These are phyloP conservation scores for Lachancea fermentati DNA, from an alignment of 805 yeast species.

Conservation along the genomic window DNA sequence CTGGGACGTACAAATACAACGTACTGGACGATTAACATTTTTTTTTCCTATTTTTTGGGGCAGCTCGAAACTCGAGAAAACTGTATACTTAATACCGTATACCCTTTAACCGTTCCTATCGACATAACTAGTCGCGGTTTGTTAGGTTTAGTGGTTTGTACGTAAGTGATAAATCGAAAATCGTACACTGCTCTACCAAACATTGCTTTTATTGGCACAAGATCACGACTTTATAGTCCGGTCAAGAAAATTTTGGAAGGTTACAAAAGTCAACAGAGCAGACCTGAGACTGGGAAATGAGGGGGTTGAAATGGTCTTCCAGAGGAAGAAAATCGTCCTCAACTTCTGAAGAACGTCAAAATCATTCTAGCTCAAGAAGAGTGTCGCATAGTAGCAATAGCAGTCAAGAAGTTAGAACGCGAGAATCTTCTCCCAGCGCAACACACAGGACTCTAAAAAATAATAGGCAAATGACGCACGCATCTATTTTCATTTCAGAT, in stretches of 20 bases:
- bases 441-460: not conserved
- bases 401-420: not conserved
- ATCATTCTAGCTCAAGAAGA: not conserved
- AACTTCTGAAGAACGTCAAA: slow-evolving; percentile 4
- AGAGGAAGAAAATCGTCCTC: slow-evolving; percentile 9
- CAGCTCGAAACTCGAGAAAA: not conserved
- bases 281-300: slow-evolving; percentile 5
- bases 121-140: not conserved
- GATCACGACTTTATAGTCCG: not conserved
- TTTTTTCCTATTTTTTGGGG: not conserved
- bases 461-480: not conserved
- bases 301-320: slow-evolving; percentile 11
- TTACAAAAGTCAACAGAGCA: not conserved
- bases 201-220: not conserved
- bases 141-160: not conserved
- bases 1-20: not conserved
- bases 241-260: not conserved
- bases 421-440: not conserved
- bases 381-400: not conserved
- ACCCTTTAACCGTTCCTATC: not conserved
- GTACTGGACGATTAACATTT: not conserved
- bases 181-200: not conserved
- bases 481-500: slow-evolving; percentile 4
- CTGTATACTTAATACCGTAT: not conserved
- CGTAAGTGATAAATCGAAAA: not conserved